These are phyloP conservation scores for Cercospora sp. DNA, from an alignment of 2,329 filamentous ascomycete species.

Conservation along the genomic window DNA sequence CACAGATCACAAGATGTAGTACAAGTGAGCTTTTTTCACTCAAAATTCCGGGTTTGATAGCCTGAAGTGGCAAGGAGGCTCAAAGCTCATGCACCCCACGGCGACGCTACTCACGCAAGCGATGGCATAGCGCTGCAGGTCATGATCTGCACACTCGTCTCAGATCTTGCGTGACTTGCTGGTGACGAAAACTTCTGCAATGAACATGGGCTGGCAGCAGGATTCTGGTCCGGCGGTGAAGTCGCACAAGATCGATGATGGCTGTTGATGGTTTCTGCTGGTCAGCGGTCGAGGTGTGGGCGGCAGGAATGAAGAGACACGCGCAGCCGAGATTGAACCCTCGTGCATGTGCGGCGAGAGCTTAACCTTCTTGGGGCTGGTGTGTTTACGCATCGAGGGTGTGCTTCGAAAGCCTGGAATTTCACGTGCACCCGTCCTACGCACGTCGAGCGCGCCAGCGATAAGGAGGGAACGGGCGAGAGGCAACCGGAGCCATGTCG, in stretches of 20 bases:
- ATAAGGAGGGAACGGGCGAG: conserved; percentile 9
- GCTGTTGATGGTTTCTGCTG: background rate
- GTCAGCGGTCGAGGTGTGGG: background rate
- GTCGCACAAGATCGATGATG: background rate
- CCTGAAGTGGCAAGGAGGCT: conserved; percentile 13
- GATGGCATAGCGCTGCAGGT: conserved; percentile 8
- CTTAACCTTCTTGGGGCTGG: conserved; percentile 9
- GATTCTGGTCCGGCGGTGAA: background rate
- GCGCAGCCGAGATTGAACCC: conserved; percentile 6
- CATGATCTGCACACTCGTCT: conserved; percentile 4
- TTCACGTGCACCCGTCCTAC: conserved; percentile 16
- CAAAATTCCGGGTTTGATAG: conserved; percentile 1
- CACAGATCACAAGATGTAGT: conserved; percentile 12
- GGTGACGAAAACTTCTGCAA: background rate
- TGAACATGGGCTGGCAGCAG: background rate
- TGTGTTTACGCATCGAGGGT: conserved; percentile 1
- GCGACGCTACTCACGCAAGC: conserved; percentile 10
- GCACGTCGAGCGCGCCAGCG: background rate
- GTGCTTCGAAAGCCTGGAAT: conserved; percentile 8
- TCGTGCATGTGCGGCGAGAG: conserved; percentile 10
- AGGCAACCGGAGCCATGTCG: conserved; percentile 1
- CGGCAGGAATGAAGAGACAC: background rate
- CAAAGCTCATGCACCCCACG: conserved; percentile 18
- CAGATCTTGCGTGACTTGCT: conserved; percentile 1
- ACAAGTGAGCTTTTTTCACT: conserved; percentile 6